Evolutionary conservation across 2,329 filamentous ascomycete genomes (phyloP), one percentile per base, ranked within the genome.

Genomic region (Beauveria sp.): DNA sequence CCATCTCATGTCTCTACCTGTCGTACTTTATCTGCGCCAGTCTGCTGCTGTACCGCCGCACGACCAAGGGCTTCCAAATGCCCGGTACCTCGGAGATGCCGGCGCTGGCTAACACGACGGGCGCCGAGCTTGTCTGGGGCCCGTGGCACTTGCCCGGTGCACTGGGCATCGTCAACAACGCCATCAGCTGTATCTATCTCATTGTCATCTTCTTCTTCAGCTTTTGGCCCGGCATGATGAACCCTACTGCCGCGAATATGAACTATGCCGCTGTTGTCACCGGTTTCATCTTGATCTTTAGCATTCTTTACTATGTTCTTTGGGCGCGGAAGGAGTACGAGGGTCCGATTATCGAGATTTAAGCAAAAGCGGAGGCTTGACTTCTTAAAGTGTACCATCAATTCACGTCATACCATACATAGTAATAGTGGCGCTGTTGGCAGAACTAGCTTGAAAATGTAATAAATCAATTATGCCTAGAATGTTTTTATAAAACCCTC

Each of bases 181-280:
- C 74, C 1, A 80, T 83, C 55, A 78, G 82, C 1, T 82, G 80
- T 66, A 55, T 74, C 3, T 86, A 84, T 66, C 77, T 81, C 68
- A 62, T 80, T 1, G 78, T 85, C 46, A 74, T 85, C 2, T 76
- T 82, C 12, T 85, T 86, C 70, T 86, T 81, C 75, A 79, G 75
- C 24, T 81, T 85, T 52, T 83, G 78, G 79, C 81, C 73, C 0
- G 48, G 57, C 6, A 62, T 59, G 48, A 40, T 51, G 24, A 38
- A 58, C 53, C 53, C 61, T 28, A 12, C 24, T 3, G 24, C 54
- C 3, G 54, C 12, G 2, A 22, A 7, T 26, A 56, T 59, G 52
- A 62, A 62, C 61, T 62, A 38, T 38, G 54, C 52, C 14, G 16
- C 42, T 20, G 52, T 24, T 10, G 61, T 62, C 34, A 62, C 61